Percentiles rank a stretch among this genome's conserved stretches.
Conservation (phyloP, 2,329 filamentous ascomycete species). For the Coniochaeta ligniaria region DNA sequence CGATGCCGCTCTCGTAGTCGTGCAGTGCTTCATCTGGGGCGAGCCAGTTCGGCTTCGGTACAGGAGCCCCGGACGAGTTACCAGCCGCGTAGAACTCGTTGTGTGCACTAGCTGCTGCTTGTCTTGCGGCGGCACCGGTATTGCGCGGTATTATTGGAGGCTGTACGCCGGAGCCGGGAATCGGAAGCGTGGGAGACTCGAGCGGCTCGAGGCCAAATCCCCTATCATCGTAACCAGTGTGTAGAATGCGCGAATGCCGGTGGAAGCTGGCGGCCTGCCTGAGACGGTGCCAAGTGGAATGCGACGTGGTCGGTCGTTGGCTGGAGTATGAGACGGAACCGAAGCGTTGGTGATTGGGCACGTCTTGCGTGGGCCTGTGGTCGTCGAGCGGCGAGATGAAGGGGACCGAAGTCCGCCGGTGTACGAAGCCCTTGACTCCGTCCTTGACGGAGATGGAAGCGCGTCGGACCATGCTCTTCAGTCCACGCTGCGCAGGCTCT, state of each 20-base stretch:
- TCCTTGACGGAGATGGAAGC: conserved; percentile 45
- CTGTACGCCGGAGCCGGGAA: conserved; percentile 42
- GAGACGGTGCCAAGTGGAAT: conserved; percentile 43
- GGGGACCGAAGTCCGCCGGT: conserved; percentile 36
- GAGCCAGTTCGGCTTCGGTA: conserved; percentile 35
- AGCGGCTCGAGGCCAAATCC: conserved; percentile 22
- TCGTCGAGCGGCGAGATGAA: conserved; percentile 13
- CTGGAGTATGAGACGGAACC: conserved; percentile 12
- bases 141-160: conserved; percentile 55
- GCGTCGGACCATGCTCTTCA: conserved; percentile 46
- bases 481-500: conserved; percentile 18
- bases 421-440: conserved; percentile 36
- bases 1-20: conserved; percentile 58
- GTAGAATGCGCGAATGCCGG: conserved; percentile 38
- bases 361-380: conserved; percentile 17
- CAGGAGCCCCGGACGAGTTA: conserved; percentile 15
- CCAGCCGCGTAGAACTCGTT: conserved; percentile 34
- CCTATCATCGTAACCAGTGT: conserved; percentile 29
- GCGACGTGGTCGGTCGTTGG: conserved; percentile 34
- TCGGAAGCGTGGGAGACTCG: conserved; percentile 30
- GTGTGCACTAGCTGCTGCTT: conserved; percentile 50
- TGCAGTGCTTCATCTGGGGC: conserved; percentile 38
- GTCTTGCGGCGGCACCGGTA: conserved; percentile 54
- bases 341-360: conserved; percentile 8
- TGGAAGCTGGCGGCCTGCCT: conserved; percentile 43